Evolutionary conservation across 139 green algal species (phyloP), one percentile per base, ranked within the genome.

Genomic region (Micractinium sp.): DNA sequence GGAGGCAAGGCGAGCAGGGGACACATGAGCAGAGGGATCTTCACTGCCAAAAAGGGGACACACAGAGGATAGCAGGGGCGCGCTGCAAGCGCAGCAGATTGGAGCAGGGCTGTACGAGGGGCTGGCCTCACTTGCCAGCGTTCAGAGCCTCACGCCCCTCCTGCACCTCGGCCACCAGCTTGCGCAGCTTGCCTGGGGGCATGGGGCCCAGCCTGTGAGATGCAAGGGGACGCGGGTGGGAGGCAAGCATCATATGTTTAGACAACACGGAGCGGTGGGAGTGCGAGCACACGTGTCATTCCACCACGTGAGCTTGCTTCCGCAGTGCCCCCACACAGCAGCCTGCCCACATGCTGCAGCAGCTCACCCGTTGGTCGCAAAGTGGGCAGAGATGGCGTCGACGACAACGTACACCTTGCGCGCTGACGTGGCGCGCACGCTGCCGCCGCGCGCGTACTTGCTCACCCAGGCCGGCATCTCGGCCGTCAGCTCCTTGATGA

Each of bases 391-490:
- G 61, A 96, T 63, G 16, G 93, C 92, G 73, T 96, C 93, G 2
- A 94, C 85, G 1, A 87, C 93, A 20, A 95, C 92, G 90, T 96
- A 96, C 16, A 96, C 80, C 66, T 89, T 93, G n/a, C 92, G 81
- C 1, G 93, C 94, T 15, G 81, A 92, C 38, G 86, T 53, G 39
- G 92, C 93, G 53, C 93, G 87, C 13, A 89, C 94, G 39, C 35
- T 88, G 53, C 94, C 94, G 79, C 94, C 94, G 13, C 93, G 88
- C 7, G 94, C 94, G 73, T 96, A 96, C 75, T 92, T 94, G 66
- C 47, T 80, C 60, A 92, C 92, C 93, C 94, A 96, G 4, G 81
- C 9, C 0, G 74, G 29, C 19, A 89, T 84, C 27, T 96, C 90
- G n/a, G 87, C 67, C 83, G 94, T 93, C 1, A 95, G 66, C 66